Evolutionary conservation across 2,329 filamentous ascomycete species (phyloP), one percentile per base, ranked within the genome.

Genomic region (Neonectria sp.): DNA sequence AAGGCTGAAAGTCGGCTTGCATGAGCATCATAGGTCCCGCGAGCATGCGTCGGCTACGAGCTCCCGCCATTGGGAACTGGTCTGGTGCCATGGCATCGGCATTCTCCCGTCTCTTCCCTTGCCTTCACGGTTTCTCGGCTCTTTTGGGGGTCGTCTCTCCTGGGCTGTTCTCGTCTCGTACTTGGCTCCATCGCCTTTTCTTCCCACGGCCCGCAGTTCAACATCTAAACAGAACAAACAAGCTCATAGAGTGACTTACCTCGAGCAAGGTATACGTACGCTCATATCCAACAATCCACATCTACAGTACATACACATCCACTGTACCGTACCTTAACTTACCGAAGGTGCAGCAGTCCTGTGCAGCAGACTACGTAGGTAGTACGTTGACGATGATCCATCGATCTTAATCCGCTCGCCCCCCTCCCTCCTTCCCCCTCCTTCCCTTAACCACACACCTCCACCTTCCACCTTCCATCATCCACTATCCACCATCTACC

Each of bases 351-450:
- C 27, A 21, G 29, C 12, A 27, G 12, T 6, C 6, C 12, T 17
- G 12, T 17, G 13, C 13, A 25, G 49, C 35, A 24, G 27, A 61
- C 45, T 37, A 35, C 25, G 45, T 45, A 62, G 51, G 43, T 49
- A 46, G 57, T 35, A 51, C 60, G 52, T 35, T 40, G 53, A 51
- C 24, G 52, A 21, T 55, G 52, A 62, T 53, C 51, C 29, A 53
- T 51, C n/a, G 51, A 29, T 40, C 5, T 29, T 56, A 43, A 49
- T 62, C 29, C 6, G 24, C 40, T 24, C 52, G 43, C 60, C 43
- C 60, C 60, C 60, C 46, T 55, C 60, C 60, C 53, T 53, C 60
- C 25, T 55, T 35, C 21, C 52, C 60, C 43, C 27, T 51, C 52
- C 33, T 40, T 56, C 43, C 29, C 31, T 56, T 53, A n/a, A 24